phyloP scores from a whole-genome alignment of 2,329 filamentous ascomycete genomes.

The Cryphonectria nitschkei region DNA sequence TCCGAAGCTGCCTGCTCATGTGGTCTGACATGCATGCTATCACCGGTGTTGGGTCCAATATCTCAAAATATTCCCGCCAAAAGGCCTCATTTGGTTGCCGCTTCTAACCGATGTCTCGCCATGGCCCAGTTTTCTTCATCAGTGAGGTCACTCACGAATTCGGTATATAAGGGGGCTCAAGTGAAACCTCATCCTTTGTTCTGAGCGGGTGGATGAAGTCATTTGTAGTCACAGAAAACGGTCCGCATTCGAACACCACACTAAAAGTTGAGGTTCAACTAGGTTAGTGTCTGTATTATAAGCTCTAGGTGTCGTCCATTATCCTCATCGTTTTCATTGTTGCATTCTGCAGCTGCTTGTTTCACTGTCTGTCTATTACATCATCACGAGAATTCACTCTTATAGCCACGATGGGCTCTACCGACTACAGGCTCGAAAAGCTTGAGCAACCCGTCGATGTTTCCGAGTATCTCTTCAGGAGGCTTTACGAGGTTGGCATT shows the following conservation, averaged over 20 bases:
- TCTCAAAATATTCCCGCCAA: background rate
- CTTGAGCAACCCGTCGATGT: conserved; percentile 60
- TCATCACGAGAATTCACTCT: background rate
- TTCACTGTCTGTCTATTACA: background rate
- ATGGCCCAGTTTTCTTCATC: background rate
- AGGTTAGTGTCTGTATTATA: background rate
- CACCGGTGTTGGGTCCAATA: conserved; percentile 5
- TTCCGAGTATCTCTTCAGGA: conserved; percentile 69
- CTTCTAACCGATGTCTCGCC: conserved; percentile 12
- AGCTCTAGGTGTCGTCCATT: background rate
- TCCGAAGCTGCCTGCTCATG: conserved; percentile 7
- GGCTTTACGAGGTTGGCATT: conserved; percentile 66
- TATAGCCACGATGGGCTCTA: conserved; percentile 31
- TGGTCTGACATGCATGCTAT: conserved; percentile 17
- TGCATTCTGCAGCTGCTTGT: background rate
- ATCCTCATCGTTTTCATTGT: background rate
- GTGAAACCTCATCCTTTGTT: background rate
- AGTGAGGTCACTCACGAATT: background rate
- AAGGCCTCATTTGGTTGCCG: conserved; percentile 3
- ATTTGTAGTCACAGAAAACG: too few relatives aligned
- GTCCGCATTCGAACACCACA: background rate
- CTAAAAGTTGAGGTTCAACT: background rate
- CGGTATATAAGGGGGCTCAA: background rate
- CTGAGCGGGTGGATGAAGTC: background rate
- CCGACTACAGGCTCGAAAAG: conserved; percentile 46